Conservation (phyloP, 2,329 filamentous ascomycete species). For the Colletotrichum filicis region DNA sequence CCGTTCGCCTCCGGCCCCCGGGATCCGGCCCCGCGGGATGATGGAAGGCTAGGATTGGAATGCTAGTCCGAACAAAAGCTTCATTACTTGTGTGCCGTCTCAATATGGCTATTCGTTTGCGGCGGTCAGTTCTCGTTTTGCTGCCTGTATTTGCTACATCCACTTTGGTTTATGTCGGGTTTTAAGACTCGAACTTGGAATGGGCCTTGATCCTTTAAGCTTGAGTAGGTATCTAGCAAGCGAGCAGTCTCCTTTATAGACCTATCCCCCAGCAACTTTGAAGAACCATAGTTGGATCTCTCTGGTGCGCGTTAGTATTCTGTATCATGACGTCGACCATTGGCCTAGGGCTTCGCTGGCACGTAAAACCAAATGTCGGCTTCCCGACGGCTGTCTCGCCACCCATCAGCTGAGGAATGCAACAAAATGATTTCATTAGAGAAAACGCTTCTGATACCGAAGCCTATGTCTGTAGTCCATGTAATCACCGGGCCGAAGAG, state of each 20-base stretch:
- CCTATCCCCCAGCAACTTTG: background rate
- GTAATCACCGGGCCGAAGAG: background rate
- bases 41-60: background rate
- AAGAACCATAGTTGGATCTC: background rate
- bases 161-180: too few species aligned
- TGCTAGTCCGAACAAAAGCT: background rate
- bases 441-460: background rate
- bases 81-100: too few species aligned
- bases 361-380: background rate
- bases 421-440: background rate
- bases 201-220: too few species aligned
- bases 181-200: background rate
- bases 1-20: background rate
- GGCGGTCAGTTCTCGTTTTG: too few species aligned
- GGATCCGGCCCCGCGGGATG: background rate
- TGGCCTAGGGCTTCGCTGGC: background rate
- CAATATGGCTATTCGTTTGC: too few species aligned
- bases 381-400: background rate
- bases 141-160: too few species aligned
- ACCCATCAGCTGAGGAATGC: background rate
- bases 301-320: background rate
- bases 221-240: background rate
- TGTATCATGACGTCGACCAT: background rate
- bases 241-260: background rate
- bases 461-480: accelerated